Conservation (phyloP, 2,329 filamentous ascomycete species). For the Rhexocercosporidium sp. region DNA sequence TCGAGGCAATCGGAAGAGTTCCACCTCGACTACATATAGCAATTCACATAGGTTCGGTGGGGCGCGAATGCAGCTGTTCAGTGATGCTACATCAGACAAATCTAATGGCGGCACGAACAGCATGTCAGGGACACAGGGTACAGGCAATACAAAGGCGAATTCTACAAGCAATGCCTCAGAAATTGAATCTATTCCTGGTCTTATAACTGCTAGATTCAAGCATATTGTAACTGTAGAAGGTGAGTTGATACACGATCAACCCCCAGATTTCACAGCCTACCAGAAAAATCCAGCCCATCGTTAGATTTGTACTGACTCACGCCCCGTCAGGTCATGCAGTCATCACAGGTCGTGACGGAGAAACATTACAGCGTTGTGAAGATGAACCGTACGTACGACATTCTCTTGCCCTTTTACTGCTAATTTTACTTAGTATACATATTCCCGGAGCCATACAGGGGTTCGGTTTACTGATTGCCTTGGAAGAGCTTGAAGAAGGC, state of each 20-base stretch:
- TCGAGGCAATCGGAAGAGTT: constrained; percentile 22
- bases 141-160: neutral
- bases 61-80: constrained; percentile 35
- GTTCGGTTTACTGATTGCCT: constrained; percentile 77
- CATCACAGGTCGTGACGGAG: constrained; percentile 77
- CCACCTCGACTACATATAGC: constrained; percentile 20
- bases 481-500: constrained; percentile 73
- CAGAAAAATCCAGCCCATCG: too few species aligned
- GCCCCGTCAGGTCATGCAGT: constrained; percentile 65
- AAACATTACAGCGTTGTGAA: constrained; percentile 78
- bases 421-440: constrained; percentile 60
- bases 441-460: constrained; percentile 81
- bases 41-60: constrained; percentile 24
- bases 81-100: constrained; percentile 36
- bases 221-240: constrained; percentile 75
- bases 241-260: neutral
- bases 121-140: constrained; percentile 3
- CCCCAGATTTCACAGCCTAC: too few species aligned
- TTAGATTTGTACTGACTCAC: neutral
- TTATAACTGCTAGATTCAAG: constrained; percentile 77
- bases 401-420: neutral
- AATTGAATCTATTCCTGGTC: constrained; percentile 19
- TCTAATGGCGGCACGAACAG: constrained; percentile 24
- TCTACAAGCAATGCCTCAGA: constrained; percentile 5
- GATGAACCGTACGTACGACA: constrained; percentile 67